Conservation (phyloP, 2,329 filamentous ascomycete genomes). For the Venturia oleaginea region DNA sequence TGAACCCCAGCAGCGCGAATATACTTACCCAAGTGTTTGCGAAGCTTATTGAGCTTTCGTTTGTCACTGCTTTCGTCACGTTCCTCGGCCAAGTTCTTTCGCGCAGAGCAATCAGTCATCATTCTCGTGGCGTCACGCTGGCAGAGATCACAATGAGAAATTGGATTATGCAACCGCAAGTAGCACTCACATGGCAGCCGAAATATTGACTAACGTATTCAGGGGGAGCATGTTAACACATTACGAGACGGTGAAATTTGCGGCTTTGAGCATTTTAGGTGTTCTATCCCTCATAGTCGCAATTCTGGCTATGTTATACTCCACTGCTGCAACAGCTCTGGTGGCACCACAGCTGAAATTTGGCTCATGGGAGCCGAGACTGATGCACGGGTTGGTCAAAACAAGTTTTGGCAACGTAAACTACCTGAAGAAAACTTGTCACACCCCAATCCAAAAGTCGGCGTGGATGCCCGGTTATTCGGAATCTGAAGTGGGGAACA, state of each 20-base stretch:
- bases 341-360: constrained; percentile 63
- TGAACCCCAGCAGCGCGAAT: constrained; percentile 56
- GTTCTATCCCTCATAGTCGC: constrained; percentile 55
- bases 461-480: constrained; percentile 29
- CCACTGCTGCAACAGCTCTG: constrained; percentile 65
- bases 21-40: constrained; percentile 60
- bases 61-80: constrained; percentile 67
- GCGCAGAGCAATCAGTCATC: constrained; percentile 54
- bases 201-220: constrained; percentile 29
- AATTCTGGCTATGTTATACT: constrained; percentile 61
- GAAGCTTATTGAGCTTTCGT: constrained; percentile 69
- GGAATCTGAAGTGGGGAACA: constrained; percentile 28
- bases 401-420: constrained; percentile 54
- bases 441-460: constrained; percentile 46
- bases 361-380: constrained; percentile 40
- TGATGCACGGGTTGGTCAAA: constrained; percentile 48
- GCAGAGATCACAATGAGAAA: constrained; percentile 70
- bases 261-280: constrained; percentile 55
- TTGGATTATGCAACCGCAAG: constrained; percentile 44
- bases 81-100: constrained; percentile 68
- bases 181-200: constrained; percentile 35
- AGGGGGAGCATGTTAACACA: constrained; percentile 66
- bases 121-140: constrained; percentile 54
- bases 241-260: constrained; percentile 55
- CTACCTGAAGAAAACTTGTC: constrained; percentile 49